phyloP scores from a whole-genome alignment of 306 rosid genomes.

The Malus sylvestris region DNA sequence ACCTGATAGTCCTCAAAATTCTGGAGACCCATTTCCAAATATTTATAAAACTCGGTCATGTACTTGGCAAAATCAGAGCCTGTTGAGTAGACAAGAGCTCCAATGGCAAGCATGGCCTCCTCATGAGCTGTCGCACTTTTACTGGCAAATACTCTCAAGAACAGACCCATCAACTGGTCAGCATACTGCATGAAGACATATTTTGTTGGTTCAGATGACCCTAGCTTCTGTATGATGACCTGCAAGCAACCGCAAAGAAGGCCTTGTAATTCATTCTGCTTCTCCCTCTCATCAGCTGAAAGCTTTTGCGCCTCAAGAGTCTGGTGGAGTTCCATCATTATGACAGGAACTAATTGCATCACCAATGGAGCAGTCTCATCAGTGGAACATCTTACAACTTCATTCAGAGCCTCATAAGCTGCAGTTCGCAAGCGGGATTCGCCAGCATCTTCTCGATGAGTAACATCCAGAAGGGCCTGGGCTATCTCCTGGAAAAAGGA shows the following conservation, averaged over 20 bases:
- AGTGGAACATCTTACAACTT: constrained; percentile 88
- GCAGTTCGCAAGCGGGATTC: constrained; percentile 93
- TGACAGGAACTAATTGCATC: constrained; percentile 63
- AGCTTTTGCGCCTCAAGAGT: constrained; percentile 68
- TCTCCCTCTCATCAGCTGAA: constrained; percentile 64
- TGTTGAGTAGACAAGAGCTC: constrained; percentile 84
- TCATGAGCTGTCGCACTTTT: constrained; percentile 96
- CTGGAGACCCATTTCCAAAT: constrained; percentile 90
- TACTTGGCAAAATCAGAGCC: constrained; percentile 76
- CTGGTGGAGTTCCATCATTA: constrained; percentile 74
- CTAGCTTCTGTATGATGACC: constrained; percentile 86
- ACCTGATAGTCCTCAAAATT: constrained; percentile 96
- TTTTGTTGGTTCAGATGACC: constrained; percentile 70
- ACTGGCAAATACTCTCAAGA: constrained; percentile 79
- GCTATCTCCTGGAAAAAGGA: constrained; percentile 76
- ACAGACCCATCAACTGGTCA: constrained; percentile 82
- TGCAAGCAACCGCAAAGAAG: constrained; percentile 98
- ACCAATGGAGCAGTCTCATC: constrained; percentile 86
- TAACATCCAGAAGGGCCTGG: constrained; percentile 64
- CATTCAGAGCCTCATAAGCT: constrained; percentile 87
- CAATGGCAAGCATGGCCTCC: constrained; percentile 98
- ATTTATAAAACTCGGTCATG: constrained; percentile 72
- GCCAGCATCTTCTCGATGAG: constrained; percentile 84
- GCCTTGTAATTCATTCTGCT: constrained; percentile 85
- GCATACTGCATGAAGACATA: constrained; percentile 67